phyloP scores from a whole-genome alignment of 805 yeast genomes.

The Metschnikowia chrysomelidarum region DNA sequence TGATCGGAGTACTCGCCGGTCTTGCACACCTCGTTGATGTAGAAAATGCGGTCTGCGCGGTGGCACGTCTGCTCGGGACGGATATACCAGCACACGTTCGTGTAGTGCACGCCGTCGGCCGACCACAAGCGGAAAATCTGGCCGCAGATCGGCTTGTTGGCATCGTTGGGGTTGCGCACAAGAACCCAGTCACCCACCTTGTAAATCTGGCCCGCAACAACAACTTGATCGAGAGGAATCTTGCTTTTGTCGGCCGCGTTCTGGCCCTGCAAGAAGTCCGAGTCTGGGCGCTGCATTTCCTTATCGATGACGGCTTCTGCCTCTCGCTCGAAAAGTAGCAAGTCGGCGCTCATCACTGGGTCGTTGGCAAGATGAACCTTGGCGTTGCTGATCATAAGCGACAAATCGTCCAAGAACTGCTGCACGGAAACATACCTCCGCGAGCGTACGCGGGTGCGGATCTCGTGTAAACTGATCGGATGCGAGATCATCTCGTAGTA shows the following conservation, averaged over 20 bases:
- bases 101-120: conserved; percentile 80
- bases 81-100: conserved; percentile 96
- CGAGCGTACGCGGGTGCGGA: conserved; percentile 79
- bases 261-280: conserved; percentile 53
- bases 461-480: conserved; percentile 69
- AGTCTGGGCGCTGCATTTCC: conserved; percentile 80
- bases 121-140: conserved; percentile 93
- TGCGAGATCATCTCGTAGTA: conserved; percentile 53
- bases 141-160: conserved; percentile 85
- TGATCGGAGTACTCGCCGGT: conserved; percentile 97
- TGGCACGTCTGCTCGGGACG: conserved; percentile 98
- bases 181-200: conserved; percentile 95
- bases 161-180: conserved; percentile 82
- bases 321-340: conserved; percentile 59
- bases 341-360: conserved; percentile 57
- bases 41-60: conserved; percentile 82
- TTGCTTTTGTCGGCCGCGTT: conserved; percentile 53
- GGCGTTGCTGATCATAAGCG: conserved; percentile 70
- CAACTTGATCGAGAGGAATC: conserved; percentile 76
- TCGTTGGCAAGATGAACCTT: conserved; percentile 54
- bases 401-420: conserved; percentile 73
- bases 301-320: conserved; percentile 57
- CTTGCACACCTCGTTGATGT: conserved; percentile 92
- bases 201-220: conserved; percentile 67
- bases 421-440: conserved; percentile 78